phyloP scores from a whole-genome alignment of 306 rosid genomes.

The Carpinus viminea region DNA sequence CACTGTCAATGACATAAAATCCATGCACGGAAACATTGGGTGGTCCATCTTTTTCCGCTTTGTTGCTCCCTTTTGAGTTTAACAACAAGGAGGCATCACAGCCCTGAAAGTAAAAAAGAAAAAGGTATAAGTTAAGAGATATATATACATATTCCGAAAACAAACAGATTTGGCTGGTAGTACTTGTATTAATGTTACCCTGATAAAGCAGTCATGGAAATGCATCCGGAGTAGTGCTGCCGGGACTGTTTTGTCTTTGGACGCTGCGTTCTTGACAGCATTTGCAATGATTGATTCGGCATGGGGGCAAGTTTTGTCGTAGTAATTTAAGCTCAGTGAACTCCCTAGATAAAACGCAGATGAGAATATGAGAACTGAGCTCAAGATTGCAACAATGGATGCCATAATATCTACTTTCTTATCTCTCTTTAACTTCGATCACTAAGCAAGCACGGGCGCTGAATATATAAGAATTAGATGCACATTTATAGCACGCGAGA shows the following conservation, averaged over 20 bases:
- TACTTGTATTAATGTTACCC: conserved; percentile 28
- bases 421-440: conserved; percentile 25
- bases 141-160: background rate
- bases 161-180: background rate
- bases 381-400: conserved; percentile 38
- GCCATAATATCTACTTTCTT: conserved; percentile 41
- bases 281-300: conserved; percentile 31
- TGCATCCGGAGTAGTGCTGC: conserved; percentile 60
- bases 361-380: conserved; percentile 41
- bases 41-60: conserved; percentile 59
- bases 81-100: conserved; percentile 58
- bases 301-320: conserved; percentile 70
- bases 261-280: conserved; percentile 21
- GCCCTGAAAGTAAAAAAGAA: conserved; percentile 31
- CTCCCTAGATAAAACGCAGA: conserved; percentile 35
- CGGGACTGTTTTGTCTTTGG: conserved; percentile 49
- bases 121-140: background rate
- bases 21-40: conserved; percentile 54
- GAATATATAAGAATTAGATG: conserved; percentile 21
- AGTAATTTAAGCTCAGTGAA: conserved; percentile 70
- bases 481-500: conserved; percentile 44
- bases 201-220: conserved; percentile 60
- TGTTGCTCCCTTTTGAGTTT: conserved; percentile 42
- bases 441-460: conserved; percentile 17
- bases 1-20: conserved; percentile 51